Evolutionary conservation across 495 filamentous ascomycete genomes (phyloP).

Genomic region (Pyronema domesticum): DNA sequence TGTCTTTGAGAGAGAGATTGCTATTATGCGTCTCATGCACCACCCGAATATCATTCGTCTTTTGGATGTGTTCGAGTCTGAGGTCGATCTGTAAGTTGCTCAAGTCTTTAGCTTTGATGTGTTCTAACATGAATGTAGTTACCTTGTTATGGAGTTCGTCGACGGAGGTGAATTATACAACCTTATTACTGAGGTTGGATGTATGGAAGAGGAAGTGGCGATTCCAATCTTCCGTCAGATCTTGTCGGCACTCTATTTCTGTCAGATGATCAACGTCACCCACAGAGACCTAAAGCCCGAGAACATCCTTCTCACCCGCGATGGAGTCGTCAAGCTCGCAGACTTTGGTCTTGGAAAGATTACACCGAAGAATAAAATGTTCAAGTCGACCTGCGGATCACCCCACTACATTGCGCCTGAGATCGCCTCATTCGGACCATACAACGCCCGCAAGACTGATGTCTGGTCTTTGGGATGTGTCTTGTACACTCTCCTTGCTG

Average conservation of each 20-base stretch:
- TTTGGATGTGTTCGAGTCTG: constrained; percentile 92
- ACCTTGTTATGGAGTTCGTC: constrained; percentile 91
- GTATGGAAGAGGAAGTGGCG: constrained; percentile 58
- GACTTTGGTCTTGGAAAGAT: constrained; percentile 97
- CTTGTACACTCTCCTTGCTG: constrained; percentile 63
- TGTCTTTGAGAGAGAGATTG: constrained; percentile 61
- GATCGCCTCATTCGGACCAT: constrained; percentile 49
- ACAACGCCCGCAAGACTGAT: constrained; percentile 70
- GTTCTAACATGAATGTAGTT: constrained; percentile 34
- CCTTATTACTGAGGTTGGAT: constrained; percentile 49
- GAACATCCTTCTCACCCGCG: constrained; percentile 69
- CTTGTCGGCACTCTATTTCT: constrained; percentile 76
- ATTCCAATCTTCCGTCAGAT: constrained; percentile 82
- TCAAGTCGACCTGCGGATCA: constrained; percentile 83
- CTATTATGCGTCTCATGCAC: constrained; percentile 68
- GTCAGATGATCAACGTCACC: constrained; percentile 82
- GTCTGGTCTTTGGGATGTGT: constrained; percentile 94
- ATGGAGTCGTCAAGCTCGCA: constrained; percentile 67
- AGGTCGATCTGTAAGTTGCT: constrained; percentile 62
- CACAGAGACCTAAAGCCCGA: constrained; percentile 95
- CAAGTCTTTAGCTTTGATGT: constrained; percentile 2
- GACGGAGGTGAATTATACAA: constrained; percentile 80
- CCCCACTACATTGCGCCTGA: constrained; percentile 94
- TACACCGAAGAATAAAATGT: constrained; percentile 43
- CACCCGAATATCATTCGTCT: constrained; percentile 84